Percentiles rank a stretch among this genome's conserved stretches.
These are phyloP conservation scores for Agrocybe chaxingu DNA, from an alignment of 768 basidiomycete species.

Conservation along the genomic window DNA sequence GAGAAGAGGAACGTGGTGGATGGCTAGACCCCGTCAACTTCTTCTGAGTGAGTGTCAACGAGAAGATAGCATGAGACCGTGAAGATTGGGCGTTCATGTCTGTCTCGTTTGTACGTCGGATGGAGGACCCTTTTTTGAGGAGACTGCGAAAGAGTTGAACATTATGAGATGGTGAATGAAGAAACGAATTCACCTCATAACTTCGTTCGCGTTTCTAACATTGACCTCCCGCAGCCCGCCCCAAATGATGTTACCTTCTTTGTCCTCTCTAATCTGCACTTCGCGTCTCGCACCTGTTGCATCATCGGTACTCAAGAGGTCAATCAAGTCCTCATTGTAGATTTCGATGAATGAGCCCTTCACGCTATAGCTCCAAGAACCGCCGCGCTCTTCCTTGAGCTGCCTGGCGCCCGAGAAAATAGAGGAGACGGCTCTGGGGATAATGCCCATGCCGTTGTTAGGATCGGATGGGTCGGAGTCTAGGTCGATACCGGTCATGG, in stretches of 20 bases:
- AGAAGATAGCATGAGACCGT: conserved; percentile 98
- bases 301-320: conserved; percentile 81
- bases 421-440: conserved; percentile 87
- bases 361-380: conserved; percentile 72
- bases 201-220: conserved; percentile 81
- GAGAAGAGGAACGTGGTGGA: conserved; percentile 75
- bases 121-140: conserved; percentile 84
- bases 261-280: conserved; percentile 96
- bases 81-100: conserved; percentile 99
- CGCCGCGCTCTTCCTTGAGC: conserved; percentile 71
- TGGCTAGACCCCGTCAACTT: conserved; percentile 70
- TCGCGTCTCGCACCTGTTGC: conserved; percentile 65
- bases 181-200: conserved; percentile 74
- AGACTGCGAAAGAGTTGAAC: conserved; percentile 45
- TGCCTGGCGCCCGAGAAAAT: conserved; percentile 81
- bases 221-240: conserved; percentile 89
- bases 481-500: conserved; percentile 95
- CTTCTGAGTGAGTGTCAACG: conserved; percentile 89
- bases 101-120: conserved; percentile 93
- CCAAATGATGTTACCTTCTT: conserved; percentile 96
- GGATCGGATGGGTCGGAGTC: conserved; percentile 84
- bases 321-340: conserved; percentile 98
- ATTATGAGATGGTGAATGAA: conserved; percentile 4
- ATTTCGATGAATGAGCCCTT: conserved; percentile 96
- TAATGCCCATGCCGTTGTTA: conserved; percentile 87